Conservation (phyloP, 2,329 filamentous ascomycete species). For the Chaetomiaceae sp. region DNA sequence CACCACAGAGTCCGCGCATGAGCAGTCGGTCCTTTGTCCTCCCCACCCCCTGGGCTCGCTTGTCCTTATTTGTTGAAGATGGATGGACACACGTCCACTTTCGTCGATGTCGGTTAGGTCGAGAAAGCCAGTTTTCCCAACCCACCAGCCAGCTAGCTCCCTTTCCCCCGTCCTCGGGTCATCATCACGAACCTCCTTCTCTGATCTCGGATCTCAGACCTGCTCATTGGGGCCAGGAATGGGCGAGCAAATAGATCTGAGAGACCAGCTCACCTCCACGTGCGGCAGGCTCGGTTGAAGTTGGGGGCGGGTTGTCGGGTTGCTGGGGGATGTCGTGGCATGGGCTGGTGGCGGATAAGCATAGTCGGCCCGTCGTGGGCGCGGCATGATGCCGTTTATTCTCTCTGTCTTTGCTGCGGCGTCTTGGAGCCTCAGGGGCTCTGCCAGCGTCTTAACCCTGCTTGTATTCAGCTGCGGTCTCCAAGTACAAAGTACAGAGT, state of each 20-base stretch:
- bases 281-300: neutral
- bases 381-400: too few relatives aligned
- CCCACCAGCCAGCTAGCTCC: too few relatives aligned
- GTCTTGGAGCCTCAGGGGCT: neutral
- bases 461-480: too few relatives aligned
- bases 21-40: slow-evolving; percentile 22
- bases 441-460: too few relatives aligned
- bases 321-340: neutral
- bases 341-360: neutral
- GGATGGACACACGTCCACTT: too few relatives aligned
- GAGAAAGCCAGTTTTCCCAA: too few relatives aligned
- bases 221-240: slow-evolving; percentile 2
- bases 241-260: slow-evolving; percentile 3
- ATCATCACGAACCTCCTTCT: neutral
- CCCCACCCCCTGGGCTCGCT: neutral
- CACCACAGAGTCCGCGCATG: too few relatives aligned
- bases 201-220: slow-evolving; percentile 1
- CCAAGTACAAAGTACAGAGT: too few relatives aligned
- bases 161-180: too few relatives aligned
- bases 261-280: slow-evolving; percentile 2
- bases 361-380: too few relatives aligned
- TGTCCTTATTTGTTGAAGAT: neutral
- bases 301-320: neutral
- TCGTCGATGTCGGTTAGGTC: too few relatives aligned
- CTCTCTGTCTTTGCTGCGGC: too few relatives aligned